Percentiles rank a stretch among this genome's conserved stretches.
These are phyloP conservation scores for Rhizopus delemar DNA, from an alignment of 371 early-diverging fungal species.

Conservation along the genomic window DNA sequence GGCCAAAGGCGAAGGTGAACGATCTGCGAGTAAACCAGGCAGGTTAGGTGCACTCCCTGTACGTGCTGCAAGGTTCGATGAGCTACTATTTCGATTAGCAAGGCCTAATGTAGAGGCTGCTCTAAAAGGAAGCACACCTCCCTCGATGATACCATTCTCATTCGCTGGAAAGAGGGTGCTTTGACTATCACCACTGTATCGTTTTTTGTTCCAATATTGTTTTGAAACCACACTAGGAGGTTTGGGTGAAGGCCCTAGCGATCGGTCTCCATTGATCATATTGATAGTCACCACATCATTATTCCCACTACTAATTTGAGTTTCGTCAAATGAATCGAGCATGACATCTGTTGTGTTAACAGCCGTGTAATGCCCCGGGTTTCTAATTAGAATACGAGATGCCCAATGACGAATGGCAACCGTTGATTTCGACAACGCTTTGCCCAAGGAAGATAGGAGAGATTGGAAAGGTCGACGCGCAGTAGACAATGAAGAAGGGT, in stretches of 20 bases:
- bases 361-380: slow-evolving; percentile 12
- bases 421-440: slow-evolving; percentile 28
- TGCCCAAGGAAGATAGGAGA: slow-evolving; percentile 10
- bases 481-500: background rate
- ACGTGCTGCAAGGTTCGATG: slow-evolving; percentile 29
- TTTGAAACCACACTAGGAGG: slow-evolving; percentile 25
- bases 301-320: background rate
- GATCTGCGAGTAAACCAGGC: slow-evolving; percentile 14
- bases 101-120: slow-evolving; percentile 30
- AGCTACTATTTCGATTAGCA: slow-evolving; percentile 30
- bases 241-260: slow-evolving; percentile 20
- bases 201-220: slow-evolving; percentile 36
- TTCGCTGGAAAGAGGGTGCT: slow-evolving; percentile 1
- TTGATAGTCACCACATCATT: slow-evolving; percentile 10
- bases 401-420: slow-evolving; percentile 31
- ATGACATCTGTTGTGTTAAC: slow-evolving; percentile 5
- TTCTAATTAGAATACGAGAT: too few species aligned
- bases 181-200: slow-evolving; percentile 41
- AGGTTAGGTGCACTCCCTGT: slow-evolving; percentile 32
- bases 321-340: slow-evolving; percentile 22
- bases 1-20: slow-evolving; percentile 21
- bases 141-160: slow-evolving; percentile 22
- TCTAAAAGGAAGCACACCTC: slow-evolving; percentile 29
- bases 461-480: slow-evolving; percentile 3
- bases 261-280: slow-evolving; percentile 6